Base-by-base conservation (phyloP, 192 early-diverging fungal species). In the Coemansia sp. region DNA sequence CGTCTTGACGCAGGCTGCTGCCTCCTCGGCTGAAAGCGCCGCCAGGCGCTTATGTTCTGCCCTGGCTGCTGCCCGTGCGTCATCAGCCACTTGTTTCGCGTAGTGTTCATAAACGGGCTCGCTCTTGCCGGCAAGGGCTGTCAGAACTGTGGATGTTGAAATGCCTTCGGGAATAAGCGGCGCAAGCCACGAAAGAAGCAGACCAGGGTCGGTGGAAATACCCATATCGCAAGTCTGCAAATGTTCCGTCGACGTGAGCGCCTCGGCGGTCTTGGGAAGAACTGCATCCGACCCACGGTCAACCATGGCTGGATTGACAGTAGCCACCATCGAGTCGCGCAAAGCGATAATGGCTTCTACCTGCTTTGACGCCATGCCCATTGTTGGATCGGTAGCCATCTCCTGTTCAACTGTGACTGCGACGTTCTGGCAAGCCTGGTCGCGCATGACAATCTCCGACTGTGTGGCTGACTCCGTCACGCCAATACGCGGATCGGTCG, bases 51-150 rank as follows among this genome's bases (percentile, higher is more conserved):
- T 69, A 8, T 65, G 63, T 33, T 79, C 76, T 1, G 65, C 74
- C 1, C 34, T 61, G 6, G 71, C 71, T 4, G 59, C 77, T 7
- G 77, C 66, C 19, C 72, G 43, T 2, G 72, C 62, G 42, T 66
- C 53, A 29, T 74, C 73, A 3, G 64, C 77, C 0, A 61, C 61
- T 48, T 71, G 72, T 23, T 55, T 38, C 3, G 65, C 61, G 50
- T 68, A 45, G n/a, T 72, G 63, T 59, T 81, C 73, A 48, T 74
- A 67, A 5, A 81, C 61, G 6, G 78, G 70, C 45, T 71, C 73
- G 34, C 78, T 73, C 40, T 55, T 45, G 19, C 78, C 65, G 38
- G 52, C 55, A 2, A 81, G 78, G n/a, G 78, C 69, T 6, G 69
- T 61, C 19, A 81, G 48, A 13, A 69, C 73, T 5, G 69, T 60